Base-by-base conservation (phyloP, 257 asterid species). In the Paulownia fortunei region DNA sequence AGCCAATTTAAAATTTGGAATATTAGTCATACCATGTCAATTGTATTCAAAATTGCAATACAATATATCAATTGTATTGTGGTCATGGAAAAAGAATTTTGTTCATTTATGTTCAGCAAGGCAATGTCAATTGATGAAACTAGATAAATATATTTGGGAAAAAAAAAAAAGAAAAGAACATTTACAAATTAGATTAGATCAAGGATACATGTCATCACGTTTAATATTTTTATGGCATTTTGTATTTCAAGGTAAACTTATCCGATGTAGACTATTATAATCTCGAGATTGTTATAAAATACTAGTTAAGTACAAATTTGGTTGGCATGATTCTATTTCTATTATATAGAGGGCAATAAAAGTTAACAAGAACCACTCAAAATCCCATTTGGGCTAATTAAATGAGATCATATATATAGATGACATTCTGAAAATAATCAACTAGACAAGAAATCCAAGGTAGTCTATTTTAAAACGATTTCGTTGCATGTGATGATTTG, bases 401-500 rank as follows among this genome's bases (percentile, higher is more conserved):
- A 30, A 61, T 61, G 68, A 42, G 7, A 13, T 27, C n/a, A 15
- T 27, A 30, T 4, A 30, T 30, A 4, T 4, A 42, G 10, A 34
- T 13, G 74, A 70, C 13, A 67, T 44, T 67, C 73, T 42, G 2
- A 32, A 16, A 71, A 61, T 13, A 36, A 34, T 21, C 3, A 54
- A 36, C 12, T 36, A 23, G 69, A 41, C 78, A 73, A 60, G 32
- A 74, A 44, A 74, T 74, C 52, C 62, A 6, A 74, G 42, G 52
- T 0, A 11, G 54, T 63, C 73, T 1, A 49, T 62, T 49, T 44
- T 7, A 7, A 75, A 13, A 75, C 26, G 64, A 75, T 62, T 75
- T 49, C n/a, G 63, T 42, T 42, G 61, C 52, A 62, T 49, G 72
- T 46, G 64, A 63, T 30, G 73, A 75, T 61, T 74, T 61, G 79